Base-by-base conservation (phyloP, 1,284 basidiomycete species). In the Ganoderma lingzhi region DNA sequence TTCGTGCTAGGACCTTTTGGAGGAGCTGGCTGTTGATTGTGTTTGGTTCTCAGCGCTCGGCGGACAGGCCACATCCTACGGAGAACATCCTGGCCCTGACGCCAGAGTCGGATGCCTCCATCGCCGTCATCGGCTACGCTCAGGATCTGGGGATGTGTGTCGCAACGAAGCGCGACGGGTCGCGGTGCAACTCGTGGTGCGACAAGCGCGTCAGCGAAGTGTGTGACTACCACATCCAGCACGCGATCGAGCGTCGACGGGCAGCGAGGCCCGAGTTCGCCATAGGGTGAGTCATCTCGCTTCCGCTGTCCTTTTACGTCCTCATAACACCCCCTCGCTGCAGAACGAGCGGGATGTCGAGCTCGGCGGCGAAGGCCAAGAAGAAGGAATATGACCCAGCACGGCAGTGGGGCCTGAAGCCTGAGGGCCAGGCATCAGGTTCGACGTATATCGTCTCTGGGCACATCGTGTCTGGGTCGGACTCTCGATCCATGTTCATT, bases 161-260 rank as follows among this genome's bases (percentile, higher is more conserved):
- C 2, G 95, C 94, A 6, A 78, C 85, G 53, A 92, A 91, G 77
- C 87, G 88, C 55, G 95, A 98, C 70, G 96, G 96, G 1, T 91
- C 91, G 64, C 77, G 86, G 0, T 99, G 97, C 76, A 88, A 88
- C 12, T 87, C 89, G 59, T 99, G 96, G 96, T 93, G 91, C 66
- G 96, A 98, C 81, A 91, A 90, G 81, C 90, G 89, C 67, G 87
- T 92, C 69, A 91, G 91, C 73, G 89, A 92, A 23, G 90, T 94
- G 9, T 99, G 97, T 80, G 96, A 98, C 62, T 98, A 89, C 80
- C 97, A 98, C 81, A 81, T 97, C 37, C 90, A 94, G 71, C 84
- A 86, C 23, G 93, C 95, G 0, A 89, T 98, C n/a, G 87, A 95
- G 79, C 84, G 88, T 42, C 84, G 87, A 19, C 85, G 94, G 15